phyloP scores from a whole-genome alignment of 176 grass and related monocot species.

The Hordeum marinum region DNA sequence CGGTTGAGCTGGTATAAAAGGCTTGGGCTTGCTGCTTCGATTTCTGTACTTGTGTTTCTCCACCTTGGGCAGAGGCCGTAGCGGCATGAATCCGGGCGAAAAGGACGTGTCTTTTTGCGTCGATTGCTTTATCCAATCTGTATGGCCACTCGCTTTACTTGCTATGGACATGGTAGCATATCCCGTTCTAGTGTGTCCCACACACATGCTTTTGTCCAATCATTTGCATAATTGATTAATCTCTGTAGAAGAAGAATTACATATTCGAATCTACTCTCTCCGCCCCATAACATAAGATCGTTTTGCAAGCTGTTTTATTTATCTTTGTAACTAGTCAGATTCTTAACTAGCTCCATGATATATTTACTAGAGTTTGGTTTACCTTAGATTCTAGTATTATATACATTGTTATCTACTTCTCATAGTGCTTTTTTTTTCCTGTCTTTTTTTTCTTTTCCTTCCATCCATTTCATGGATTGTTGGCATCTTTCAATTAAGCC shows the following conservation, averaged over 20 bases:
- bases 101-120: background rate
- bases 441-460: background rate
- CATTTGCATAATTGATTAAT: background rate
- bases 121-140: background rate
- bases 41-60: background rate
- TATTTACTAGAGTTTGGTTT: conserved; percentile 14
- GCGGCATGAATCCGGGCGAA: background rate
- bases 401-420: conserved; percentile 26
- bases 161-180: background rate
- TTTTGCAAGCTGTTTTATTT: background rate
- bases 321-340: background rate
- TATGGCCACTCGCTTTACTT: background rate
- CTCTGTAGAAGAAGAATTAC: background rate
- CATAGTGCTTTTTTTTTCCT: conserved; percentile 10
- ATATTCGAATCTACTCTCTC: background rate
- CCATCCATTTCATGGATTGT: conserved; percentile 27
- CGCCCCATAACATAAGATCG: too few species aligned
- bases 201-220: background rate
- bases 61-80: background rate
- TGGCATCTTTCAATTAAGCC: conserved; percentile 19
- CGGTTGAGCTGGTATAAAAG: background rate
- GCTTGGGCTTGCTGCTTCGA: background rate
- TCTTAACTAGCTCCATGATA: background rate
- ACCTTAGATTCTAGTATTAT: conserved; percentile 25
- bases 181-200: background rate